Evolutionary conservation across 116 monocot genomes (phyloP).

Genomic region (Phalaenopsis hybrid): DNA sequence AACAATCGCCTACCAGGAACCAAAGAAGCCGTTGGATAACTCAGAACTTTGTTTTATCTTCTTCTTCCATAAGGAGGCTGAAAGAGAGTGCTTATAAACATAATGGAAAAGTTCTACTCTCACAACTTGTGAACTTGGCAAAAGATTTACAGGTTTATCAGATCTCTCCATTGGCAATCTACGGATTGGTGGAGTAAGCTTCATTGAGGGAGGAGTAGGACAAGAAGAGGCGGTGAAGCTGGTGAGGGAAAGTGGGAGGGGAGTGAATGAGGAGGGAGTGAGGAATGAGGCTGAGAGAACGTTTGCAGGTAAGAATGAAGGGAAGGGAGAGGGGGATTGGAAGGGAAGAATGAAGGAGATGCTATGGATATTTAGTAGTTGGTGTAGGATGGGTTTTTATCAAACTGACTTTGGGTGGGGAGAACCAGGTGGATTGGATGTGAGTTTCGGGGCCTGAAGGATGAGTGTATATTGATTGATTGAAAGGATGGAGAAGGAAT

Average conservation of each 20-base stretch:
- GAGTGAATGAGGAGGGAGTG: background rate
- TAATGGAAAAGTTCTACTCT: too few species aligned
- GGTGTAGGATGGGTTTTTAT: constrained; percentile 23
- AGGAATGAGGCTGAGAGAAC: background rate
- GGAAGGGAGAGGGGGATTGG: background rate
- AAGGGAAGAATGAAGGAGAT: constrained; percentile 9
- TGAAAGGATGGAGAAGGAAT: constrained; percentile 19
- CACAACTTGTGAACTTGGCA: constrained; percentile 21
- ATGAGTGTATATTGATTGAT: constrained; percentile 21
- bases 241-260: too few species aligned
- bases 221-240: background rate
- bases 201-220: too few species aligned
- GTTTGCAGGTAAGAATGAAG: background rate
- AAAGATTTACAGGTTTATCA: constrained; percentile 6
- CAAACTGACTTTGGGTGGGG: constrained; percentile 32
- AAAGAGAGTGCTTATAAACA: too few species aligned
- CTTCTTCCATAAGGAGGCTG: constrained; percentile 4
- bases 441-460: constrained; percentile 16
- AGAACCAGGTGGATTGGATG: constrained; percentile 21
- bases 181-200: background rate
- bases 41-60: background rate
- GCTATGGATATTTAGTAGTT: constrained; percentile 17
- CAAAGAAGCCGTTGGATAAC: background rate
- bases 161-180: constrained; percentile 21
- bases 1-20: background rate